Percentiles rank a stretch among this genome's conserved stretches.
phyloP scores from a whole-genome alignment of 176 grass and related monocot species.

The Triticum aestivum region DNA sequence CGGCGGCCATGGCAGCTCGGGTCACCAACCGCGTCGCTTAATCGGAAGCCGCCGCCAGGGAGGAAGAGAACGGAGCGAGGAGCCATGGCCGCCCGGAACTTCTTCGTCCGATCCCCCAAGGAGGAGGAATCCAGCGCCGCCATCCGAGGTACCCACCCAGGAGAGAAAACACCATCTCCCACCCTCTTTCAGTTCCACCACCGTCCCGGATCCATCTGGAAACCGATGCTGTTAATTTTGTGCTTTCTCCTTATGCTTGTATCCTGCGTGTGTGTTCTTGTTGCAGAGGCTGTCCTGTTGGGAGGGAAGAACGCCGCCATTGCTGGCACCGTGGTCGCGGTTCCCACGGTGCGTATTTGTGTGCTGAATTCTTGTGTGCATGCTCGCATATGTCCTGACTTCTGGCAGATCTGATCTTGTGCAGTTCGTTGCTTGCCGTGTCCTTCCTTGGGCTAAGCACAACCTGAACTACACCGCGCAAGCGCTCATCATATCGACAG shows the following conservation, averaged over 20 bases:
- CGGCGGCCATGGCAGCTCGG: too few relatives aligned
- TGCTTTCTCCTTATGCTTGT: neutral
- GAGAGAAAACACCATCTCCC: neutral
- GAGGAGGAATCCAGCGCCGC: constrained; percentile 1
- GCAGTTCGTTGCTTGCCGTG: constrained; percentile 86
- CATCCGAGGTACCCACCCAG: neutral
- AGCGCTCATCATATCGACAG: constrained; percentile 90
- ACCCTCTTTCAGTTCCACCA: too few relatives aligned
- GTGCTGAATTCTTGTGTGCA: neutral
- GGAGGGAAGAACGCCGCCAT: constrained; percentile 74
- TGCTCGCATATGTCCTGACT: constrained; percentile 34
- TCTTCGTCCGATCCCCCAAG: constrained; percentile 17
- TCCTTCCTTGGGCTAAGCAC: constrained; percentile 89
- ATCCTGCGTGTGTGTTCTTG: neutral
- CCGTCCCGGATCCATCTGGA: too few relatives aligned
- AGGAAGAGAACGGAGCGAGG: neutral
- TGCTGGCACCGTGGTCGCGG: constrained; percentile 50
- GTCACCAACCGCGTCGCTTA: too few relatives aligned
- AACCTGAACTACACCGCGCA: constrained; percentile 98
- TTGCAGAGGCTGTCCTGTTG: constrained; percentile 64
- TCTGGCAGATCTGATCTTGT: neutral
- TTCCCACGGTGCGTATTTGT: constrained; percentile 66
- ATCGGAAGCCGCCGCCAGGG: neutral
- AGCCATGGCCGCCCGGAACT: constrained; percentile 42
- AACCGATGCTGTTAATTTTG: neutral